A percentile compares a stretch with the other conserved stretches of the same genome.
Conservation (phyloP, 2,329 filamentous ascomycete species). For the Tolypocladium album region DNA sequence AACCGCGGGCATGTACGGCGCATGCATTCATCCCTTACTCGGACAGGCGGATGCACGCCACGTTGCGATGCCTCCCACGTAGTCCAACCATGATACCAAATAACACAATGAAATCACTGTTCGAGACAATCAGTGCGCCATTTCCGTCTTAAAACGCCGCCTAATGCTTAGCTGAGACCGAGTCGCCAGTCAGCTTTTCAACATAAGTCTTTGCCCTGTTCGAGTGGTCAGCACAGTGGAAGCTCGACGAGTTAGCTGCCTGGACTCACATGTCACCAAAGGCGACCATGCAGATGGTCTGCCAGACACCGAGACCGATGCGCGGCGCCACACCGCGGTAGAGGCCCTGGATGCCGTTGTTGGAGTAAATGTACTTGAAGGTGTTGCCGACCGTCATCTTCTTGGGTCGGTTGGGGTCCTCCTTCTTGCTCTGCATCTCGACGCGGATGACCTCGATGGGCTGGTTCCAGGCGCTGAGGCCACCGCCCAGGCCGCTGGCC, state of each 20-base stretch:
- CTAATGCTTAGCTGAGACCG: constrained; percentile 59
- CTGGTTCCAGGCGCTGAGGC: constrained; percentile 96
- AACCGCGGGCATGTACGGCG: not conserved
- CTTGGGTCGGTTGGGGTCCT: constrained; percentile 94
- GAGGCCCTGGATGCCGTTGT: constrained; percentile 81
- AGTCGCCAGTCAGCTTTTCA: constrained; percentile 54
- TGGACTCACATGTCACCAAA: constrained; percentile 85
- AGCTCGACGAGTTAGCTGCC: constrained; percentile 2
- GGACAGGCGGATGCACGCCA: not conserved
- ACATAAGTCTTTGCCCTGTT: constrained; percentile 56
- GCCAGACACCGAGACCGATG: constrained; percentile 94
- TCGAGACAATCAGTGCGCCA: not conserved
- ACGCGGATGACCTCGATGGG: constrained; percentile 99
- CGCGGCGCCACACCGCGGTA: constrained; percentile 93
- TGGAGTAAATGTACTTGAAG: constrained; percentile 76
- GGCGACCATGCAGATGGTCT: constrained; percentile 99
- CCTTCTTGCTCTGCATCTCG: constrained; percentile 99
- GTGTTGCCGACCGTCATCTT: constrained; percentile 95
- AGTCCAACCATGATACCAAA: not conserved
- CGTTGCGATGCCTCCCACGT: not conserved
- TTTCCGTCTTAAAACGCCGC: constrained; percentile 18
- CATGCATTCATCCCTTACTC: not conserved
- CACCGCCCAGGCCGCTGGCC: constrained; percentile 80
- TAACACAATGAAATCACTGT: not conserved
- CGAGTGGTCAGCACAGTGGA: constrained; percentile 12